Percentiles rank a stretch among this genome's conserved stretches.
Conservation (phyloP, 129 eudicot genomes). For the Lactuca saligna region DNA sequence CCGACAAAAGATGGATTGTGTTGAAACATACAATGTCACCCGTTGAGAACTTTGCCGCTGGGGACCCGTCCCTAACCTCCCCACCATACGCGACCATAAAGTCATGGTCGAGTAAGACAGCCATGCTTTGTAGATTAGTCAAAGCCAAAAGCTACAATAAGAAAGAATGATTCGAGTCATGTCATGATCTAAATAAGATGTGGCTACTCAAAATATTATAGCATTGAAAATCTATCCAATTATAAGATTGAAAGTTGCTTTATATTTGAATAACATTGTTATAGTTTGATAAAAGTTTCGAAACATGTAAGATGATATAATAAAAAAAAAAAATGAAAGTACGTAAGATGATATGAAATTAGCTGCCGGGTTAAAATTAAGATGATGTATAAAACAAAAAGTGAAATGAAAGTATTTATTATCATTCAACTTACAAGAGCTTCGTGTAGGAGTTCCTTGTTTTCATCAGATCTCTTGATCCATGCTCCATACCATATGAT, state of each 20-base stretch:
- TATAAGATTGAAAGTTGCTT: not conserved
- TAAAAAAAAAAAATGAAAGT: not conserved
- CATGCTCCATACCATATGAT: slow-evolving; percentile 85
- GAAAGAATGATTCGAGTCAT: not conserved
- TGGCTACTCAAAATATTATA: too few relatives aligned
- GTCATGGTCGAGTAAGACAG: slow-evolving; percentile 47
- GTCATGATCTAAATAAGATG: not conserved
- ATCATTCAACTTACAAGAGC: slow-evolving; percentile 48
- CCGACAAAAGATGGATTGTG: slow-evolving; percentile 31
- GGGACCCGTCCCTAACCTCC: slow-evolving; percentile 52
- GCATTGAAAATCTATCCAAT: too few relatives aligned
- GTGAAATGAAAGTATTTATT: not conserved
- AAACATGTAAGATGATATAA: too few relatives aligned
- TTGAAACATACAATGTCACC: slow-evolving; percentile 60
- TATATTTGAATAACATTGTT: too few relatives aligned
- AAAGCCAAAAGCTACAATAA: slow-evolving; percentile 41
- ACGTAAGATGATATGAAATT: too few relatives aligned
- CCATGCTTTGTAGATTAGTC: slow-evolving; percentile 49
- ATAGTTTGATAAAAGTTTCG: too few relatives aligned
- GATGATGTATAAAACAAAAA: too few relatives aligned
- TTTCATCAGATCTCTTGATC: slow-evolving; percentile 61
- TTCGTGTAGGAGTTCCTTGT: slow-evolving; percentile 41
- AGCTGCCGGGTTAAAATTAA: too few relatives aligned
- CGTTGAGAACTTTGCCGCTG: slow-evolving; percentile 59
- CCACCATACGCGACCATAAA: slow-evolving; percentile 63